Percentiles rank a stretch among this genome's conserved stretches.
phyloP scores from a whole-genome alignment of 2,329 filamentous ascomycete genomes.

The Exutisphaerella laricina region DNA sequence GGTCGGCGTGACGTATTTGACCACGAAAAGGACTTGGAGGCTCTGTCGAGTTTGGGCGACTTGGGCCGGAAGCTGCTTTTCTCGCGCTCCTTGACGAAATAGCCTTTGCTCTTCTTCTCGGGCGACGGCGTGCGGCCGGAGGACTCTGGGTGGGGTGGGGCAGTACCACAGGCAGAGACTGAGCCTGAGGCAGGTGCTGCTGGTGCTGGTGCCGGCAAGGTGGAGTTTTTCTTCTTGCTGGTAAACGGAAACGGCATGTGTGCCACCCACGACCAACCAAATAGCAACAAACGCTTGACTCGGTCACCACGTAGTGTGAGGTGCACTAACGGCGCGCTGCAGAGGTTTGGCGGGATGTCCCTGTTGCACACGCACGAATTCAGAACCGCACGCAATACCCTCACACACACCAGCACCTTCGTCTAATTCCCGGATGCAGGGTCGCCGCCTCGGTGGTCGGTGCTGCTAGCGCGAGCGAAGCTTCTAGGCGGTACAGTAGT shows the following conservation, averaged over 20 bases:
- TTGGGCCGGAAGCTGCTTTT: slow-evolving; percentile 21
- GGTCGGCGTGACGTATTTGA: slow-evolving; percentile 36
- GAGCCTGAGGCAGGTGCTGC: not conserved
- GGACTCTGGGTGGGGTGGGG: slow-evolving; percentile 6
- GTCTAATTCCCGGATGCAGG: not conserved
- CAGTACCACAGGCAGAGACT: too few relatives aligned
- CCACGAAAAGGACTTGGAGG: slow-evolving; percentile 24
- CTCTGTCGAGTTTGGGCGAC: slow-evolving; percentile 18
- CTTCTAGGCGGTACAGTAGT: not conserved
- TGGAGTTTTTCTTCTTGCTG: slow-evolving; percentile 6
- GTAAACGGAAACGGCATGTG: slow-evolving; percentile 9
- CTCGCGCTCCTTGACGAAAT: slow-evolving; percentile 24
- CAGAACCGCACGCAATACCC: too few relatives aligned
- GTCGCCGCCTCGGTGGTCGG: too few relatives aligned
- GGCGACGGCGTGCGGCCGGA: slow-evolving; percentile 9
- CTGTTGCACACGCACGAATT: too few relatives aligned
- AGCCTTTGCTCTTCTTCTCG: slow-evolving; percentile 19
- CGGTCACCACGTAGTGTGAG: not conserved
- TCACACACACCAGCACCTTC: too few relatives aligned
- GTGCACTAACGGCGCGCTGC: slow-evolving; percentile 1
- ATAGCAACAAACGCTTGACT: too few relatives aligned
- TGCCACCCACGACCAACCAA: not conserved
- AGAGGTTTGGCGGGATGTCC: not conserved
- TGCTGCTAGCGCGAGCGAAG: too few relatives aligned
- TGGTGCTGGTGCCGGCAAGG: not conserved